A percentile compares a stretch with the other conserved stretches of the same genome.
Conservation (phyloP, 2,329 filamentous ascomycete species). For the Hypoxylon rubiginosum region DNA sequence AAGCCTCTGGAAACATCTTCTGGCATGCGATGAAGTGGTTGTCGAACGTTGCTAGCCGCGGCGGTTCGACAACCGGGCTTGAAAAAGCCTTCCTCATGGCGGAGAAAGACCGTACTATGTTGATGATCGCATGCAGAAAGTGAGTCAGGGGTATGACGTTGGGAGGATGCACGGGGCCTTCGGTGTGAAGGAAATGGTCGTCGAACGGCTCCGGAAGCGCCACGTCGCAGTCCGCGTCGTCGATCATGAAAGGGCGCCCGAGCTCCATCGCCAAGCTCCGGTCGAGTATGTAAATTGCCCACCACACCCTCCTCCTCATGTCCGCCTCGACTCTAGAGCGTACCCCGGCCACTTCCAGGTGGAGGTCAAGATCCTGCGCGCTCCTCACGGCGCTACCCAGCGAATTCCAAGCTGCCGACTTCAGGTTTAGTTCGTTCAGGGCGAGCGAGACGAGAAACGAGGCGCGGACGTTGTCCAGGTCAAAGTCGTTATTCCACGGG, state of each 20-base stretch:
- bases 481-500: slow-evolving; percentile 84
- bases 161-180: slow-evolving; percentile 66
- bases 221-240: slow-evolving; percentile 90
- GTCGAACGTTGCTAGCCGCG: slow-evolving; percentile 83
- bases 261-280: slow-evolving; percentile 84
- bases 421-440: slow-evolving; percentile 87
- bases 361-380: slow-evolving; percentile 86
- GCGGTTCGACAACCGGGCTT: slow-evolving; percentile 73
- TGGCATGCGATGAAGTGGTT: slow-evolving; percentile 83
- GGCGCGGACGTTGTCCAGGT: slow-evolving; percentile 80
- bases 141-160: slow-evolving; percentile 71
- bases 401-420: slow-evolving; percentile 88
- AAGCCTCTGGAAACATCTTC: slow-evolving; percentile 79
- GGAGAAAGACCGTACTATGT: slow-evolving; percentile 83
- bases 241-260: slow-evolving; percentile 83
- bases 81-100: slow-evolving; percentile 79
- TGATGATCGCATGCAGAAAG: slow-evolving; percentile 82
- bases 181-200: slow-evolving; percentile 79
- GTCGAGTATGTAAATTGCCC: slow-evolving; percentile 92
- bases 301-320: slow-evolving; percentile 91
- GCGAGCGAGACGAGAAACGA: slow-evolving; percentile 82
- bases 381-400: slow-evolving; percentile 83
- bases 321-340: slow-evolving; percentile 84
- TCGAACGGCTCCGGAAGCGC: slow-evolving; percentile 83
- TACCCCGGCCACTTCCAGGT: slow-evolving; percentile 76